Base-by-base conservation (phyloP, 2,329 filamentous ascomycete species). In the Aspergillus sp. region DNA sequence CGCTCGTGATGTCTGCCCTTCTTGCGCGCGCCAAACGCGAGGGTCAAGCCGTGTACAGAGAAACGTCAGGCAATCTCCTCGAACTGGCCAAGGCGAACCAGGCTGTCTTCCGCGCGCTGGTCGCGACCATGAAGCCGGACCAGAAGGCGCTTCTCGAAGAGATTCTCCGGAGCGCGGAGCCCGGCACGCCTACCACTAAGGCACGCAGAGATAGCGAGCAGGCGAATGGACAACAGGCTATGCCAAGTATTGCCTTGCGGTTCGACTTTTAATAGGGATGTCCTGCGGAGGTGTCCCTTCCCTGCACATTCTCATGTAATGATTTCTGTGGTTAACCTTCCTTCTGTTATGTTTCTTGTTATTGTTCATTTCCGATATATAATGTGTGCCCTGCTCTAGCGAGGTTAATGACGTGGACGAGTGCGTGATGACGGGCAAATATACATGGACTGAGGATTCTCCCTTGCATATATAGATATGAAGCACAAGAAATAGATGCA, bases 161-260 rank as follows among this genome's bases (percentile, higher is more conserved):
- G 59, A 86, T 96, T 14, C 83, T 96, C 55, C 64, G 69, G 19
- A 82, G 85, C 70, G 83, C 81, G 20, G 86, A 86, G 47, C 76
- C 80, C 43, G 71, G 71, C 25, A 49, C 59, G 19, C 59, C 60
- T 29, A 50, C 58, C n/a, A 58, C 63, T 66, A 70, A 59, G 74
- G 69, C 63, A 61, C 64, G 60, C 67, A 65, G 67, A 54, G 75
- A 76, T 61, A 71, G 68, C 50, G 64, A 73, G 41, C 73, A 72
- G 47, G 78, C 75, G 53, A 75, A 76, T 23, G 84, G 84, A 46
- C 74, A 76, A 45, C 75, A 76, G 45, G 76, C 71, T 41, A 77
- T 79, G 71, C 94, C 94, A 11, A 94, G 79, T 58, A 99, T 99
- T 79, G 91, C 91, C 49, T 73, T 99, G 67, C 94, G 95, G 81